Conservation (phyloP, 2,329 filamentous ascomycete species). For the Drechslerella dactyloides region DNA sequence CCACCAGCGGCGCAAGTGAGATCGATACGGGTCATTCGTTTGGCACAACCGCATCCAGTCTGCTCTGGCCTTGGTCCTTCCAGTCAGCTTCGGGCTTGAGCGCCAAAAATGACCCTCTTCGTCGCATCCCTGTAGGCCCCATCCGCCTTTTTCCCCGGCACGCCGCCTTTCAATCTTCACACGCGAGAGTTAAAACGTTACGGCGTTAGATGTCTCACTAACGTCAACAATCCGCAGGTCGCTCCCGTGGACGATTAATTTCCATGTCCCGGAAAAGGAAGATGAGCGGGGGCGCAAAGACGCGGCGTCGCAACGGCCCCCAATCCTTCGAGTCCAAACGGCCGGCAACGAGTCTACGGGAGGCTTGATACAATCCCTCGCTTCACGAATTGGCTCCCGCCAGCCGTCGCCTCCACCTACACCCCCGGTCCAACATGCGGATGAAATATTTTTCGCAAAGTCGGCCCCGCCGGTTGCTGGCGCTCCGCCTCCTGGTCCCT, state of each 20-base stretch:
- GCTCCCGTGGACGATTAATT: conserved; percentile 89
- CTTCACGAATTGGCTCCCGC: conserved; percentile 54
- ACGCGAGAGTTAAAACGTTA: conserved; percentile 19
- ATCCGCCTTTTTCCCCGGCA: conserved; percentile 29
- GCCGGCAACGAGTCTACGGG: conserved; percentile 52
- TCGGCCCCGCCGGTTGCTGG: conserved; percentile 16
- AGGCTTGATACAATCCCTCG: conserved; percentile 50
- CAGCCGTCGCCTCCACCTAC: conserved; percentile 62
- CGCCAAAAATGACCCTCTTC: conserved; percentile 62
- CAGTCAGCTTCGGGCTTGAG: background rate
- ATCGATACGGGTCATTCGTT: background rate
- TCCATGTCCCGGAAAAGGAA: conserved; percentile 67
- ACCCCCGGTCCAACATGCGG: conserved; percentile 63
- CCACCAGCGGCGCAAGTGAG: background rate
- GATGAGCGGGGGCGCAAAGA: conserved; percentile 56
- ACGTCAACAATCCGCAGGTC: conserved; percentile 66
- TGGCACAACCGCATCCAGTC: background rate
- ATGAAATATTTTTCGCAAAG: conserved; percentile 40
- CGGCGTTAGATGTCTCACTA: conserved; percentile 5
- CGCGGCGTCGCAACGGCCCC: conserved; percentile 56
- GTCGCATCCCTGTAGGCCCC: conserved; percentile 63
- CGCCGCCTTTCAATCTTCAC: conserved; percentile 43
- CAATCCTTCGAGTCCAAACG: conserved; percentile 53
- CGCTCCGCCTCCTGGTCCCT: background rate
- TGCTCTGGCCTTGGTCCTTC: background rate